Conservation (phyloP, 176 grass and related monocot species). For the Cocos nucifera region DNA sequence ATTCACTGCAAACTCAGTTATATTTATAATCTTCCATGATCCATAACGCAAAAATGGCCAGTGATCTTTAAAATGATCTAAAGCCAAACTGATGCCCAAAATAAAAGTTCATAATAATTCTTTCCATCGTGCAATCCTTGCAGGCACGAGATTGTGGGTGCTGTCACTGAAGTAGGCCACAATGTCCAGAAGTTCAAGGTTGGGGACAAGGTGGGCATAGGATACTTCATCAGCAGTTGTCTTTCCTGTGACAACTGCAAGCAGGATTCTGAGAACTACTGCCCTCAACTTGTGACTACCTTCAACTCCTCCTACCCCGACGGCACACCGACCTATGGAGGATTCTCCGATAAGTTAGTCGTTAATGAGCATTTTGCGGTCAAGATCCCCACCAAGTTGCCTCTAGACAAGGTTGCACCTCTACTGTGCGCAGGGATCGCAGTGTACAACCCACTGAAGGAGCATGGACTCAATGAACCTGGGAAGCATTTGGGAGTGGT, state of each 20-base stretch:
- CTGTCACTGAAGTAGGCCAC: constrained; percentile 25
- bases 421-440: constrained; percentile 46
- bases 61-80: too few relatives aligned
- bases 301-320: constrained; percentile 35
- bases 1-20: too few relatives aligned
- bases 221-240: constrained; percentile 26
- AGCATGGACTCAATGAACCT: constrained; percentile 24
- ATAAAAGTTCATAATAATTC: too few relatives aligned
- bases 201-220: constrained; percentile 43
- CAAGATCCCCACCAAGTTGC: constrained; percentile 28
- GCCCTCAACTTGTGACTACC: constrained; percentile 8
- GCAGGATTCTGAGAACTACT: constrained; percentile 29
- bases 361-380: constrained; percentile 28
- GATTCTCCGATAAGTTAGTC: constrained; percentile 27
- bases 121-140: neutral
- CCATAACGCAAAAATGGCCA: too few relatives aligned
- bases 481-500: constrained; percentile 41
- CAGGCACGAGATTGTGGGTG: constrained; percentile 44
- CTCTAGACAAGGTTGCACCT: constrained; percentile 23
- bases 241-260: constrained; percentile 27
- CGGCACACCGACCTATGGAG: constrained; percentile 28
- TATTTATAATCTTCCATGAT: too few relatives aligned
- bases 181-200: constrained; percentile 22
- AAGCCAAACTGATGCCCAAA: too few relatives aligned
- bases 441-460: constrained; percentile 38